phyloP scores from a whole-genome alignment of 306 rosid genomes.

The Dryas octopetala region DNA sequence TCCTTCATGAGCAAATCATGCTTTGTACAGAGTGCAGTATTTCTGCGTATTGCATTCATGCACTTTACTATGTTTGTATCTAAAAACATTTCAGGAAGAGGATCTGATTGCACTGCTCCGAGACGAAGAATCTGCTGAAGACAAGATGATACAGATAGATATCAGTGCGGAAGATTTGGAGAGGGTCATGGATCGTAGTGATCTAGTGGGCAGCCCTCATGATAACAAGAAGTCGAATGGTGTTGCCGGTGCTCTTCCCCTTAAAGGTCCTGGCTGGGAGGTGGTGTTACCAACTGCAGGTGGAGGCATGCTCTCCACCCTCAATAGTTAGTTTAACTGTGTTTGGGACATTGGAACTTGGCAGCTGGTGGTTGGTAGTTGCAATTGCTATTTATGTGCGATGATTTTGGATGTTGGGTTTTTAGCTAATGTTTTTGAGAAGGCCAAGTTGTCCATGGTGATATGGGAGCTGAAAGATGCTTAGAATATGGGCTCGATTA shows the following conservation, averaged over 20 bases:
- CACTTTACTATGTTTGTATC: too few species aligned
- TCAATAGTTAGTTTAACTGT: slow-evolving; percentile 46
- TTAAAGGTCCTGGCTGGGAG: slow-evolving; percentile 98
- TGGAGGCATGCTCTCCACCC: slow-evolving; percentile 88
- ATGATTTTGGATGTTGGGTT: background rate
- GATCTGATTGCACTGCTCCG: slow-evolving; percentile 66
- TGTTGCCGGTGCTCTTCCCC: slow-evolving; percentile 36
- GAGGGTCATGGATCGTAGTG: slow-evolving; percentile 79
- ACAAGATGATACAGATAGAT: slow-evolving; percentile 70
- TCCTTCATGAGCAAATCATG: background rate
- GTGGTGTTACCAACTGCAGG: slow-evolving; percentile 74
- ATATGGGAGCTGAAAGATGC: background rate
- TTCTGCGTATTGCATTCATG: too few species aligned
- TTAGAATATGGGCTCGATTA: slow-evolving; percentile 1
- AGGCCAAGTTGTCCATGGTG: background rate
- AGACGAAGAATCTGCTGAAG: slow-evolving; percentile 80
- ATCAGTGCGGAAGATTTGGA: slow-evolving; percentile 70
- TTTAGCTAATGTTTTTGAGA: background rate
- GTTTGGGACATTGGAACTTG: slow-evolving; percentile 4
- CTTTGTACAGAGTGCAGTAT: background rate
- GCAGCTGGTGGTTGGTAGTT: background rate
- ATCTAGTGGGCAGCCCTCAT: slow-evolving; percentile 34
- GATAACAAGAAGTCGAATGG: slow-evolving; percentile 23
- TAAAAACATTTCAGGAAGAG: slow-evolving; percentile 45
- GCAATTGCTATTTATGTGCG: background rate